phyloP scores from a whole-genome alignment of 176 grass and related monocot genomes.

The Carex littledalei region DNA sequence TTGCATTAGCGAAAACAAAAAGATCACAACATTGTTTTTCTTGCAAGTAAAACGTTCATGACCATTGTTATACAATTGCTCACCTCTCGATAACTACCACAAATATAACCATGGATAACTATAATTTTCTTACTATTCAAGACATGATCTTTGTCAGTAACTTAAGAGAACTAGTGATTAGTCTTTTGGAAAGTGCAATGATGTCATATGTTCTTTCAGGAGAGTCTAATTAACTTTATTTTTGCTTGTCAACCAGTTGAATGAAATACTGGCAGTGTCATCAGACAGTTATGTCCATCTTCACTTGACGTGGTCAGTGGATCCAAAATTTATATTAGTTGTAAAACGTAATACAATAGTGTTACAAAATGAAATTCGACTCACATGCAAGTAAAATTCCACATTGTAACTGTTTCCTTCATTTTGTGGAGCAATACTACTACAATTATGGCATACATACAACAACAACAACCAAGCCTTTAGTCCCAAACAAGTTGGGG shows the following conservation, averaged over 20 bases:
- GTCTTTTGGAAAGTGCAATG: neutral
- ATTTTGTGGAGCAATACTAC: neutral
- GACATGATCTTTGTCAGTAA: neutral
- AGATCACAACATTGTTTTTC: neutral
- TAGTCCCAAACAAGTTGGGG: too few species aligned
- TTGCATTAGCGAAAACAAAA: conserved; percentile 5
- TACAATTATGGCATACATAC: neutral
- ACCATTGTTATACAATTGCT: neutral
- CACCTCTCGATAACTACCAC: neutral
- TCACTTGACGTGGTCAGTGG: neutral
- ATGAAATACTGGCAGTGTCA: neutral
- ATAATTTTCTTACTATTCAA: neutral
- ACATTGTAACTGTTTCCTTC: neutral
- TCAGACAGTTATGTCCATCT: neutral
- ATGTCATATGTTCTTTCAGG: neutral
- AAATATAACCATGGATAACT: neutral
- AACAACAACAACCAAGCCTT: too few species aligned
- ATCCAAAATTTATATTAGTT: neutral
- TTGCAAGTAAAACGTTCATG: neutral
- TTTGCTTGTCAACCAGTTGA: neutral
- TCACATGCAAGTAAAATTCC: neutral
- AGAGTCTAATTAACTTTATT: neutral
- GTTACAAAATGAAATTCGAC: neutral
- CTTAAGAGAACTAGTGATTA: neutral
- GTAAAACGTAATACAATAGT: neutral